Evolutionary conservation across 768 basidiomycete species (phyloP), one percentile per base, ranked within the genome.

Genomic region (Saitozyma podzolica): DNA sequence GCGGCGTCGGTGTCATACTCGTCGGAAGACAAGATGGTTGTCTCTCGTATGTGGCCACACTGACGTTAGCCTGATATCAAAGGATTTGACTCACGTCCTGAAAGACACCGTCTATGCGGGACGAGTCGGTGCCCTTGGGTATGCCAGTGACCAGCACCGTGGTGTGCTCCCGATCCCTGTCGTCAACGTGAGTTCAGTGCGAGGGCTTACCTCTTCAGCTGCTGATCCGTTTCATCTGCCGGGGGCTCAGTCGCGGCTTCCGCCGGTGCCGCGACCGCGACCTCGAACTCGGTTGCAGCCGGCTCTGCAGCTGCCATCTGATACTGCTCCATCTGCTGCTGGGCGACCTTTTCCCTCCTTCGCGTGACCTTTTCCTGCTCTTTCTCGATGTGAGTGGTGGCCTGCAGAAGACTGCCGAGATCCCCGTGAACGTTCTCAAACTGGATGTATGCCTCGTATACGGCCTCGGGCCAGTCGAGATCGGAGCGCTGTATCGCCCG

Each of bases 401-500:
- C 66, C 40, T 40, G 70, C 43, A 47, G 41, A 10, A 64, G 51
- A 5, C 87, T 85, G 39, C 84, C 82, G 13, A 91, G 82, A 20
- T 85, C 84, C 0, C 95, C 95, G 70, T 92, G 84, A 4, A 89
- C 80, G 66, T 91, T 86, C 76, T 97, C 95, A 70, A 97, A 96
- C n/a, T 84, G 80, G 16, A 88, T 73, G 90, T 91, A 95, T 0
- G 90, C 88, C 59, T 93, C 91, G 87, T 91, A 95, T 8, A 98
- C 82, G 9, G 88, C 89, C 78, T 99, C 95, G 0, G 96, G 93
- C 89, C 93, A 98, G 78, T 99, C 95, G 45, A 98, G 70, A 39
- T 76, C 69, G 54, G 88, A 85, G 75, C 89, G 89, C 50, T 83
- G 81, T 39, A 86, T 84, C 5, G 89, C 82, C 62, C 87, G 86